Evolutionary conservation across 371 early-diverging fungal genomes (phyloP).

Genomic region (Apophysomyces elegans): DNA sequence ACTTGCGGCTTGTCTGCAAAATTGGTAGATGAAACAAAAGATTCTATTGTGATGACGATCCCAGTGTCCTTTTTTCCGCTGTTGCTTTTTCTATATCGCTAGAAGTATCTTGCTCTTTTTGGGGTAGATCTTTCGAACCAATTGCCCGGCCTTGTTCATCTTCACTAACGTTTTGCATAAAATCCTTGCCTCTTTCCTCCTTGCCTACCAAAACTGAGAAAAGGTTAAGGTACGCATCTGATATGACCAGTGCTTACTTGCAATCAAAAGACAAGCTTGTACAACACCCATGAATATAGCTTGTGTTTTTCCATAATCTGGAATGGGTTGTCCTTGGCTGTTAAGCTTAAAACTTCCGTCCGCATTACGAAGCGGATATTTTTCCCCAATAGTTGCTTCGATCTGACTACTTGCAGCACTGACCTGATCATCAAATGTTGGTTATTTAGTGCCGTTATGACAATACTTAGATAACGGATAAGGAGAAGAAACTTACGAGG

Average conservation of each 20-base stretch:
- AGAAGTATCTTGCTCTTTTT: neutral
- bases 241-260: constrained; percentile 17
- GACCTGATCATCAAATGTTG: constrained; percentile 25
- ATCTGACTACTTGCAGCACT: constrained; percentile 66
- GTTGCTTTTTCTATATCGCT: neutral
- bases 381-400: constrained; percentile 63
- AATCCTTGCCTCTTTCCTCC: constrained; percentile 1
- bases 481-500: constrained; percentile 28
- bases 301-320: constrained; percentile 66
- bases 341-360: constrained; percentile 35
- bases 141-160: neutral
- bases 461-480: neutral
- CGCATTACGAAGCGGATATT: constrained; percentile 28
- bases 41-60: neutral
- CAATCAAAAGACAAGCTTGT: constrained; percentile 34
- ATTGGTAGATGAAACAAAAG: neutral
- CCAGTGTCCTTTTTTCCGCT: neutral
- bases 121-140: neutral
- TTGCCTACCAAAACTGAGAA: neutral
- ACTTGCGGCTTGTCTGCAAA: neutral
- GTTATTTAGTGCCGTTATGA: neutral
- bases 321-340: constrained; percentile 43
- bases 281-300: constrained; percentile 62
- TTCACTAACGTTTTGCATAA: neutral
- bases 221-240: neutral